A percentile compares a stretch with the other conserved stretches of the same genome.
These are phyloP conservation scores for Arxiozyma telluris DNA, from an alignment of 1,139 yeast genomes.

Conservation along the genomic window DNA sequence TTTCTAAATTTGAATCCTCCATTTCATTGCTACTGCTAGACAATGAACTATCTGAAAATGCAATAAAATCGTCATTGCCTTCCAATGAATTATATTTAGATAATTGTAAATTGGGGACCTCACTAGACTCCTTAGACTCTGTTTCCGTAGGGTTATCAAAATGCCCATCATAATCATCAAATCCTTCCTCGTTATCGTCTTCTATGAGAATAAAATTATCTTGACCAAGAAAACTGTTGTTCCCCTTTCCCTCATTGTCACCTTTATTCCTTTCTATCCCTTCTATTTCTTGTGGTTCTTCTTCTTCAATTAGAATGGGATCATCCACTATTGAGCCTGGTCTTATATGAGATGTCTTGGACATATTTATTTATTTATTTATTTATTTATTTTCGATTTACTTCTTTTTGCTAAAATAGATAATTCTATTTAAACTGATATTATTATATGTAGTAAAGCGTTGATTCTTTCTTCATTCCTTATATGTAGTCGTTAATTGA, in stretches of 20 bases:
- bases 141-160: slow-evolving; percentile 15
- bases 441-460: not conserved
- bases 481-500: not conserved
- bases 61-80: slow-evolving; percentile 34
- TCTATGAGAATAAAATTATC: slow-evolving; percentile 5
- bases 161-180: slow-evolving; percentile 23
- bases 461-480: too few relatives aligned
- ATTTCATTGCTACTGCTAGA: slow-evolving; percentile 17
- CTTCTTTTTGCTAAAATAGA: not conserved
- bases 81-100: slow-evolving; percentile 33
- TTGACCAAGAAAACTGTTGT: not conserved
- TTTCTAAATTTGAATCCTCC: slow-evolving; percentile 13
- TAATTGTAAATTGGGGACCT: slow-evolving; percentile 3
- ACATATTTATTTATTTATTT: not conserved
- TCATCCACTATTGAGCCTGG: not conserved
- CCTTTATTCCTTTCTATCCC: not conserved
- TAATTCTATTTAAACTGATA: not conserved
- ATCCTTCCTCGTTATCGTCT: slow-evolving; percentile 17
- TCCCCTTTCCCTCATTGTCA: not conserved
- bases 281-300: not conserved
- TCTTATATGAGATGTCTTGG: not conserved
- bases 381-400: too few relatives aligned
- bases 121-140: slow-evolving; percentile 6
- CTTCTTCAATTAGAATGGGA: not conserved
- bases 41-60: slow-evolving; percentile 29